phyloP scores from a whole-genome alignment of 225 moss, liverwort and hornwort genomes.

The Takakia lepidozioides region DNA sequence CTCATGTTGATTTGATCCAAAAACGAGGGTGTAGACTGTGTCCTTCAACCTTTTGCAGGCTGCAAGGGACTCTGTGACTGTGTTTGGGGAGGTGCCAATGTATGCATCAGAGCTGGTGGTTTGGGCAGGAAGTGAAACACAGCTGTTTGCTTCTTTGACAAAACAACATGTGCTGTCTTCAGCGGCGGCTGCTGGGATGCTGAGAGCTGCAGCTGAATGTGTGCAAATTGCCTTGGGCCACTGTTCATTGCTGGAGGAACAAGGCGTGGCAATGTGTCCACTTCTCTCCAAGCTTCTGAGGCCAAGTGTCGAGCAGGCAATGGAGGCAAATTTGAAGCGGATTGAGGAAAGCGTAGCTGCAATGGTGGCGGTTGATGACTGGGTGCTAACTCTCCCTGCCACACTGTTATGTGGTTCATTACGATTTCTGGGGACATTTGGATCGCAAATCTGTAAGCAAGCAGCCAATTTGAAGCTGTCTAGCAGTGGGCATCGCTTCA shows the following conservation, averaged over 20 bases:
- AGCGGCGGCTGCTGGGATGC: constrained; percentile 74
- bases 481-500: constrained; percentile 71
- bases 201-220: constrained; percentile 73
- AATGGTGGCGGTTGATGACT: constrained; percentile 75
- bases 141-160: constrained; percentile 52
- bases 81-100: constrained; percentile 68
- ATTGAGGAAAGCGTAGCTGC: constrained; percentile 77
- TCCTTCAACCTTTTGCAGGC: too few relatives aligned
- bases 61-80: constrained; percentile 49
- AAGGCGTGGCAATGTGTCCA: constrained; percentile 62
- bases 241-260: constrained; percentile 70
- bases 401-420: constrained; percentile 16
- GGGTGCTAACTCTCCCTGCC: constrained; percentile 37
- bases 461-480: constrained; percentile 33
- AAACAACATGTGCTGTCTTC: constrained; percentile 72
- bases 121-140: constrained; percentile 70
- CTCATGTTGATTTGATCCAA: too few relatives aligned
- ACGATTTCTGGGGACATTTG: constrained; percentile 16
- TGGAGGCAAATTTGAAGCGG: constrained; percentile 77
- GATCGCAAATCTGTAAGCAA: constrained; percentile 12
- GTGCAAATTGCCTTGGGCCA: constrained; percentile 87
- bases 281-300: constrained; percentile 57
- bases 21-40: too few relatives aligned
- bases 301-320: constrained; percentile 73
- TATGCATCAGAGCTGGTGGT: constrained; percentile 76